Conservation (phyloP, 129 eudicot genomes). For the Flaveria bidentis region DNA sequence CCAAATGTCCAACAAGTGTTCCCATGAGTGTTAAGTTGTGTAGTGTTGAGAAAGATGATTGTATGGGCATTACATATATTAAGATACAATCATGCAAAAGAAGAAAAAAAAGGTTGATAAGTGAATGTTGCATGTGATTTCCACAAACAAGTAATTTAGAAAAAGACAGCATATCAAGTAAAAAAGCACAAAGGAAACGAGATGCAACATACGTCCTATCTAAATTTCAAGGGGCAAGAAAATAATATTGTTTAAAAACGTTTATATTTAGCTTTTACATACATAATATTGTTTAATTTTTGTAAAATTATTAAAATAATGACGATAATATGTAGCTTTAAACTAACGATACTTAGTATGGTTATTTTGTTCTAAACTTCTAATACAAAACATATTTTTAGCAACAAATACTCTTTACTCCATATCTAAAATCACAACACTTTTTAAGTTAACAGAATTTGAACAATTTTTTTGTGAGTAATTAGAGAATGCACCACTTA, state of each 20-base stretch:
- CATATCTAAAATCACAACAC: too few relatives aligned
- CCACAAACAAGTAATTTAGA: constrained; percentile 38
- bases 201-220: constrained; percentile 14
- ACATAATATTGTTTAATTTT: too few relatives aligned
- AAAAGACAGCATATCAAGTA: constrained; percentile 29
- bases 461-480: too few relatives aligned
- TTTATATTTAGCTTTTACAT: too few relatives aligned
- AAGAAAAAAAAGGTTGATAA: not conserved
- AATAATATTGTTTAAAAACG: not conserved
- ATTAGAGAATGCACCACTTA: too few relatives aligned
- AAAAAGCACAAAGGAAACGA: constrained; percentile 5
- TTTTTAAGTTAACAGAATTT: too few relatives aligned
- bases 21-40: constrained; percentile 50
- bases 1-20: constrained; percentile 67
- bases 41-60: constrained; percentile 6
- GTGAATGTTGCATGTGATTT: constrained; percentile 42
- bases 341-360: too few relatives aligned
- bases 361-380: too few relatives aligned
- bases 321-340: too few relatives aligned
- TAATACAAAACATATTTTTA: too few relatives aligned
- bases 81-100: constrained; percentile 17
- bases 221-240: constrained; percentile 26
- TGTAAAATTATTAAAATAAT: too few relatives aligned
- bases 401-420: too few relatives aligned
- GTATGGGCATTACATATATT: constrained; percentile 29